A percentile compares a stretch with the other conserved stretches of the same genome.
Conservation (phyloP, 2,329 filamentous ascomycete species). For the Amauroascus niger region DNA sequence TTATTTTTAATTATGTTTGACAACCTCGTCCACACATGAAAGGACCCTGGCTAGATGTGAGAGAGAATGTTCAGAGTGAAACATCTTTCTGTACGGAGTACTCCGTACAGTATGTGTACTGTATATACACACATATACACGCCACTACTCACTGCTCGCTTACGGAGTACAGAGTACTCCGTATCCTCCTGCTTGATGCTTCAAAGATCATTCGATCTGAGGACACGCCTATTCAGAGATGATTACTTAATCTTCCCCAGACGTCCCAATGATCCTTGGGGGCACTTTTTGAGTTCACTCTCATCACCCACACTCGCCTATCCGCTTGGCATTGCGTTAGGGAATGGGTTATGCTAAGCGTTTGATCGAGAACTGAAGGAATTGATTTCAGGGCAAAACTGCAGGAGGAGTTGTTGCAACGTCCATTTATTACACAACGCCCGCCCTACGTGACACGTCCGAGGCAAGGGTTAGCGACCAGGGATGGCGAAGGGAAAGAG, state of each 20-base stretch:
- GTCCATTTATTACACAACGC: no score
- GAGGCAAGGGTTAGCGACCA: background rate
- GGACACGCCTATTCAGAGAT: no score
- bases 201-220: no score
- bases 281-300: background rate
- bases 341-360: background rate
- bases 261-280: background rate
- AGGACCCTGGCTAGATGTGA: background rate
- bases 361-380: background rate
- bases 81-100: background rate
- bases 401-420: no score
- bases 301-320: conserved; percentile 1
- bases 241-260: background rate
- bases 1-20: background rate
- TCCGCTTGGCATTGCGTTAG: conserved; percentile 1
- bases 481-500: background rate
- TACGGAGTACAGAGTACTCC: no score
- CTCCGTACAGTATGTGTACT: no score
- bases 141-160: no score
- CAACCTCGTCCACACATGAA: background rate
- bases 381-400: no score
- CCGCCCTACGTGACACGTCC: no score
- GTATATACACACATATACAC: no score
- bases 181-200: no score
- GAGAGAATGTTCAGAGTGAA: background rate